Percentiles rank a stretch among this genome's conserved stretches.
phyloP scores from a whole-genome alignment of 176 grass and related monocot species.

The Bothriochloa decipiens region DNA sequence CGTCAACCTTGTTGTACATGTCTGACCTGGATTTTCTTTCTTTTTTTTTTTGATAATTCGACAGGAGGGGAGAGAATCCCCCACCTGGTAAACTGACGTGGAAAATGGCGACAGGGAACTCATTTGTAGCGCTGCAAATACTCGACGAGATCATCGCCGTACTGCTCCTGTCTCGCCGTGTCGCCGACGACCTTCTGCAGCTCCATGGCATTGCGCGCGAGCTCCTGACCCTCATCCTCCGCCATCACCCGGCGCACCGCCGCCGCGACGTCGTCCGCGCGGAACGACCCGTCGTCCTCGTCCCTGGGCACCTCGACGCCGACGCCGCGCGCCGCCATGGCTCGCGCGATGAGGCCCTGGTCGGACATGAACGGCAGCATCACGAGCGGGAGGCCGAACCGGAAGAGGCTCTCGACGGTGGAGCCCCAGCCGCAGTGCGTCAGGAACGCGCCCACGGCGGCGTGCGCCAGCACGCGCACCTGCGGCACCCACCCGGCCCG shows the following conservation, averaged over 20 bases:
- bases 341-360: slow-evolving; percentile 38
- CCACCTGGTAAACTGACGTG: no score
- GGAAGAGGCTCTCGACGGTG: slow-evolving; percentile 34
- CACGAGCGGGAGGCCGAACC: slow-evolving; percentile 46
- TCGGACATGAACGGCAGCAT: slow-evolving; percentile 42
- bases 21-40: no score
- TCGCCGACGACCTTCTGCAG: not conserved
- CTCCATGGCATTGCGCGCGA: slow-evolving; percentile 38
- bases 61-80: no score
- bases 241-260: slow-evolving; percentile 44
- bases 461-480: slow-evolving; percentile 41
- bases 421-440: slow-evolving; percentile 59
- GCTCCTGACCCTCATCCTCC: slow-evolving; percentile 31
- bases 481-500: slow-evolving; percentile 51
- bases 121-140: not conserved
- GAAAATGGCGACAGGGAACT: no score
- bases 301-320: slow-evolving; percentile 38
- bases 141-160: slow-evolving; percentile 34
- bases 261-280: slow-evolving; percentile 17
- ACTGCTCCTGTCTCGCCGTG: slow-evolving; percentile 31
- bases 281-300: slow-evolving; percentile 35
- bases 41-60: no score
- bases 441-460: slow-evolving; percentile 45
- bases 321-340: slow-evolving; percentile 1
- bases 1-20: no score